Evolutionary conservation across 305 asterid species (phyloP).

Genomic region (Salvia sclarea): DNA sequence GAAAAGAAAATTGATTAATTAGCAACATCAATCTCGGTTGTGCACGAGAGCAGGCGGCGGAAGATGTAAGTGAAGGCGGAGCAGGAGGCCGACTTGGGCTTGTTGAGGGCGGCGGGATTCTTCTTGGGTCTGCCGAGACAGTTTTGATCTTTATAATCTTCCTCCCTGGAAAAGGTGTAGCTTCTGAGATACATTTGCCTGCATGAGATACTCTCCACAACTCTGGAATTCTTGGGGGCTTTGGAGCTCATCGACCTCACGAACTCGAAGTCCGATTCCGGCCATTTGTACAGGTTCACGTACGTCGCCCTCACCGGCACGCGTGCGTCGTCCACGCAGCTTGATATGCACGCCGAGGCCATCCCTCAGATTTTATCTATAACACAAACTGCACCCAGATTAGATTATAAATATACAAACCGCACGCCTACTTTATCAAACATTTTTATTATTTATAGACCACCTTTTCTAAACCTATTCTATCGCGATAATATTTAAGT

Average conservation of each 20-base stretch:
- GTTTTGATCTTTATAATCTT: conserved; percentile 32
- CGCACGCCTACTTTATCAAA: too few species aligned
- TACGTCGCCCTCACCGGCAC: conserved; percentile 55
- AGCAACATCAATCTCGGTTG: conserved; percentile 53
- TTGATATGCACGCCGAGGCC: conserved; percentile 45
- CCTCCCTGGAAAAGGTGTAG: conserved; percentile 77
- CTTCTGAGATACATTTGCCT: conserved; percentile 72
- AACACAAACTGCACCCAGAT: too few species aligned
- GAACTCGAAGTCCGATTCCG: conserved; percentile 76
- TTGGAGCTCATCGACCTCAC: conserved; percentile 59
- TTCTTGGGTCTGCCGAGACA: background rate
- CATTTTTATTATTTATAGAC: too few species aligned
- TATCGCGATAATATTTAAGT: too few species aligned
- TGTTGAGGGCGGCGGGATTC: conserved; percentile 31
- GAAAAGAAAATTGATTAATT: conserved; percentile 22
- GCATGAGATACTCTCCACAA: conserved; percentile 76
- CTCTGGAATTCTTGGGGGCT: conserved; percentile 38
- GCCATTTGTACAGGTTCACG: conserved; percentile 64
- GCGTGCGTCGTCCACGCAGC: conserved; percentile 43
- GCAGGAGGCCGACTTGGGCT: conserved; percentile 36
- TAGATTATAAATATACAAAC: too few species aligned
- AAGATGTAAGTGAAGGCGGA: conserved; percentile 42
- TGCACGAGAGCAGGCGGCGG: conserved; percentile 56
- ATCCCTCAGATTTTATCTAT: too few species aligned
- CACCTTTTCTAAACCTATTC: too few species aligned